Base-by-base conservation (phyloP, 331 rosid species). In the Dryas integrifolia region DNA sequence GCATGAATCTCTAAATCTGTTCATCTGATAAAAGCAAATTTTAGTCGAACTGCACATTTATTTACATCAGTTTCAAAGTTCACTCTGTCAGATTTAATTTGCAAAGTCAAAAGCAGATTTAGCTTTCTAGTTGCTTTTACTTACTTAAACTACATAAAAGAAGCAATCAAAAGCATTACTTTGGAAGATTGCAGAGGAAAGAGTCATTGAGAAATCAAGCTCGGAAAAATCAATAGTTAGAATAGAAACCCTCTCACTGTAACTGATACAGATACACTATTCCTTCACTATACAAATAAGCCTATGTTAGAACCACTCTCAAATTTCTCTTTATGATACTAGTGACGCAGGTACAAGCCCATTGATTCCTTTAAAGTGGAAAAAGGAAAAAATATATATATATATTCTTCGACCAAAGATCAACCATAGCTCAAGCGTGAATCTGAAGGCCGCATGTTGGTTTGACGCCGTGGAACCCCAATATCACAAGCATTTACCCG, bases 401-500 rank as follows among this genome's bases (percentile, higher is more conserved):
- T 26, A 26, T 26, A 26, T 26, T 74, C 70, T 61, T 62, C 69
- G 41, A 60, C 63, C 35, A 21, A 70, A 51, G 51, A 81, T 86
- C 78, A 85, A 81, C 82, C 86, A 47, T 85, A 86, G 87, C 91
- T 91, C 80, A 83, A 52, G 77, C 96, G 89, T 59, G 86, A 76
- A 35, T 89, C 96, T 5, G 79, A 65, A 24, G 81, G 79, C 14
- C 92, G 94, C 9, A 69, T 73, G 57, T 74, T 82, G 74, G 92
- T 86, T 76, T 88, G 91, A 61, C 98, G 86, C 5, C 98, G 97
- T 14, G 98, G 96, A 55, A 87, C 83, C n/a, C 97, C 98, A 5
- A 94, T 94, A 77, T 94, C 98, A 6, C 98, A 94, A 62, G 98
- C 97, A 49, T 94, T 94, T 1, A 94, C 98, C 55, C 98, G 81